Evolutionary conservation across 78 protist genomes (phyloP).

Genomic region (Dictyostelium capitatum): DNA sequence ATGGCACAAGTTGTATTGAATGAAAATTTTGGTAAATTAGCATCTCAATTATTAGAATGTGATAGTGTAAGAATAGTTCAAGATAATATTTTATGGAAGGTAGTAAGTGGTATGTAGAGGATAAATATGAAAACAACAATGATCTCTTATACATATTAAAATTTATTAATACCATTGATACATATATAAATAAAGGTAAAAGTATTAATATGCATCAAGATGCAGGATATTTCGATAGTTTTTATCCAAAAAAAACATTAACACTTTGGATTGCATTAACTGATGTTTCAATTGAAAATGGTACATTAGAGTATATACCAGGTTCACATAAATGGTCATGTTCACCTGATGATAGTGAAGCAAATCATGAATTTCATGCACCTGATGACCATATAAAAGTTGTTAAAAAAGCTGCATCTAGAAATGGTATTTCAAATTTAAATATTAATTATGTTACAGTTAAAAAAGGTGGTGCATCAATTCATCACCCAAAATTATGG

Average conservation of each 20-base stretch:
- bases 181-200: conserved; percentile 23
- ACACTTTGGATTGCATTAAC: conserved; percentile 42
- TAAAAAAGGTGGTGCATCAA: neutral
- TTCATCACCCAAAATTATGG: conserved; percentile 31
- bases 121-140: too few relatives aligned
- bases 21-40: conserved; percentile 41
- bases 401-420: neutral
- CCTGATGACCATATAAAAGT: neutral
- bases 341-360: neutral
- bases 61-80: conserved; percentile 60
- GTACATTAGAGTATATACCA: conserved; percentile 42
- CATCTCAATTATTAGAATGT: conserved; percentile 33
- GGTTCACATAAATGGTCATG: conserved; percentile 30
- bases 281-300: conserved; percentile 23
- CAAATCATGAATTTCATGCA: conserved; percentile 41
- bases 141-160: too few relatives aligned
- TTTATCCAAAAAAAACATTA: conserved; percentile 1
- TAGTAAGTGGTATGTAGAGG: too few relatives aligned
- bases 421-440: neutral
- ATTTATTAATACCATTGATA: too few relatives aligned
- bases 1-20: conserved; percentile 28
- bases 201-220: conserved; percentile 51
- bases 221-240: conserved; percentile 3
- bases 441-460: neutral
- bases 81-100: conserved; percentile 54